Evolutionary conservation across 768 basidiomycete genomes (phyloP).

Genomic region (Coprinopsis marcescibilis): DNA sequence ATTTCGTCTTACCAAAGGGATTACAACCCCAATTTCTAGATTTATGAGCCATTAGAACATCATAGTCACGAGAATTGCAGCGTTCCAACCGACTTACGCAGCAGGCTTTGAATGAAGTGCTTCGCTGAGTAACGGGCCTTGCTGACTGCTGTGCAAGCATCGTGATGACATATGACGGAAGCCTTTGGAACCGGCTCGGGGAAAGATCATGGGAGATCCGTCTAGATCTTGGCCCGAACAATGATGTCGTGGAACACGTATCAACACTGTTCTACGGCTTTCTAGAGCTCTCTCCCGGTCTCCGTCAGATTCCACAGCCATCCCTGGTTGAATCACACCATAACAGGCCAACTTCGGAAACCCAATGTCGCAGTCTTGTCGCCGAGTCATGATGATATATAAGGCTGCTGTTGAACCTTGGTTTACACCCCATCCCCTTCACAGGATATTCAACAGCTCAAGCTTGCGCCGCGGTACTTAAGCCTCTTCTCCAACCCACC

Average conservation of each 20-base stretch:
- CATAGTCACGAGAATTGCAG: no score
- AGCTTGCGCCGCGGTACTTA: neutral
- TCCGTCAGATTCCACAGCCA: constrained; percentile 1
- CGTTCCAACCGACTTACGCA: no score
- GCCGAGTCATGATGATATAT: neutral
- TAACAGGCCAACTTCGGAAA: no score
- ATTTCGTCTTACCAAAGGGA: no score
- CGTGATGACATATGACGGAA: neutral
- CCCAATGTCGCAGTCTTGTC: neutral
- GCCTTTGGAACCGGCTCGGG: neutral
- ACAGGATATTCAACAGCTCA: neutral
- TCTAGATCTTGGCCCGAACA: neutral
- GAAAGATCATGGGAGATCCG: neutral
- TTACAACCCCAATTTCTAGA: no score
- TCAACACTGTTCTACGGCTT: constrained; percentile 3
- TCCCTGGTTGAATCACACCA: neutral
- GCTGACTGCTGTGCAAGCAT: neutral
- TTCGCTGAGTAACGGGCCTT: neutral
- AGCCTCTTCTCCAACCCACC: neutral
- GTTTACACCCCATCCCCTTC: neutral
- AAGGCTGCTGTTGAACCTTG: neutral
- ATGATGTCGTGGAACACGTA: neutral
- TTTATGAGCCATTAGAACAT: no score
- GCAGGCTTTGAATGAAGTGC: no score
- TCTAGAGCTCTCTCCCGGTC: constrained; percentile 4